Evolutionary conservation across 1,139 yeast species (phyloP).

Genomic region (Groenewaldozyma sp.): DNA sequence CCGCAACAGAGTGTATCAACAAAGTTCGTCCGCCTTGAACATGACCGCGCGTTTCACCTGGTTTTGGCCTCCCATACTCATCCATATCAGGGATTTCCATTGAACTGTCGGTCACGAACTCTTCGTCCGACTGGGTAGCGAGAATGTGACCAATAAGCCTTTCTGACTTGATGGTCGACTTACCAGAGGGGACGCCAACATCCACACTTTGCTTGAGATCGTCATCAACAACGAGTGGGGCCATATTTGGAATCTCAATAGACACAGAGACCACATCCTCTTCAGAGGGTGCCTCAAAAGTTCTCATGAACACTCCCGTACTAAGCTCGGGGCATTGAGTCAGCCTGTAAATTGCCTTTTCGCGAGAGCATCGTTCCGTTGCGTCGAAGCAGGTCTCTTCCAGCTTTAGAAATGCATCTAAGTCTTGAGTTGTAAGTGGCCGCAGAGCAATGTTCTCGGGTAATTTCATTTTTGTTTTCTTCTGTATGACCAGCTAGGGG

Average conservation of each 20-base stretch:
- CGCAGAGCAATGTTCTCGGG: constrained; percentile 70
- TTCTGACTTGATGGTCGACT: constrained; percentile 37
- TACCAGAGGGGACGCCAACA: constrained; percentile 25
- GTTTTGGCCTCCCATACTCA: constrained; percentile 18
- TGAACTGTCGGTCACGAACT: constrained; percentile 49
- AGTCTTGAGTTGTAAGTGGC: constrained; percentile 66
- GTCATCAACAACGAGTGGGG: constrained; percentile 29
- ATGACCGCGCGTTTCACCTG: constrained; percentile 51
- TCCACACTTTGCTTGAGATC: constrained; percentile 15
- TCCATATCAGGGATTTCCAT: constrained; percentile 52
- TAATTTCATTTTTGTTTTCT: constrained; percentile 17
- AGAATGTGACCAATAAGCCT: constrained; percentile 73
- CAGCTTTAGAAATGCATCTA: constrained; percentile 48
- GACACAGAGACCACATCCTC: constrained; percentile 12
- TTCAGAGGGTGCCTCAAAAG: constrained; percentile 32
- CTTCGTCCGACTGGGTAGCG: constrained; percentile 60
- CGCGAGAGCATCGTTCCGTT: constrained; percentile 54
- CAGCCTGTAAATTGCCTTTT: constrained; percentile 60
- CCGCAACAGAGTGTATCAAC: constrained; percentile 76
- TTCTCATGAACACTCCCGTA: constrained; percentile 76
- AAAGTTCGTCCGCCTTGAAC: constrained; percentile 63
- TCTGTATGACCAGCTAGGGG: too few relatives aligned
- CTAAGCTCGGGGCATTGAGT: constrained; percentile 82
- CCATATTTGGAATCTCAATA: not conserved
- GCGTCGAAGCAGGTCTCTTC: constrained; percentile 65